phyloP scores from a whole-genome alignment of 2,329 filamentous ascomycete genomes.

The Arachnomyces sp. region DNA sequence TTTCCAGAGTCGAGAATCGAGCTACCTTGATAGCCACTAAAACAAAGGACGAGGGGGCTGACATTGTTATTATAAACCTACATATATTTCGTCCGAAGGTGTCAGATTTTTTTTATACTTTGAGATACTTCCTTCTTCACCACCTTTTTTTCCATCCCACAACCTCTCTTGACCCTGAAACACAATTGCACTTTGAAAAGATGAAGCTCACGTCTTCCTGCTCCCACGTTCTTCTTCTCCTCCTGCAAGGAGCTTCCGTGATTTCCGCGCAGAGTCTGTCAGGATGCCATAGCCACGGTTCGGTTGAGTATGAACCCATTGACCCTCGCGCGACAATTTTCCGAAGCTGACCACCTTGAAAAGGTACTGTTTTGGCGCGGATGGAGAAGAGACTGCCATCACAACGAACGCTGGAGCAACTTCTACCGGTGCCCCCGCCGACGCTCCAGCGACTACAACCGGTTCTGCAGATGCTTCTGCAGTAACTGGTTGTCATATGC shows the following conservation, averaged over 20 bases:
- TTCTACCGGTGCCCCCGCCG: conserved; percentile 13
- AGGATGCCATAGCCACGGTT: conserved; percentile 25
- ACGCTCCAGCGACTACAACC: conserved; percentile 22
- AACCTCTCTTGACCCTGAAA: too few species aligned
- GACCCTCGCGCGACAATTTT: neutral
- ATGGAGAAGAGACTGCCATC: conserved; percentile 22
- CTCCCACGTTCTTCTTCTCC: neutral
- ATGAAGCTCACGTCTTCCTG: too few species aligned
- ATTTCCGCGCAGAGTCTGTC: conserved; percentile 15
- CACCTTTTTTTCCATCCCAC: too few species aligned
- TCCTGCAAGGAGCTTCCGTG: neutral
- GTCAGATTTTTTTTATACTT: too few species aligned
- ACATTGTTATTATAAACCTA: too few species aligned
- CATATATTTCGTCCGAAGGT: too few species aligned
- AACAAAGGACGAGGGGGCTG: too few species aligned
- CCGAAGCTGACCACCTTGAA: neutral
- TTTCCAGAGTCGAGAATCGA: too few species aligned
- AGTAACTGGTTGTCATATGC: conserved; percentile 47
- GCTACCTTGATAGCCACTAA: too few species aligned
- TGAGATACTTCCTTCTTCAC: too few species aligned
- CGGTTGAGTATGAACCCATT: conserved; percentile 18
- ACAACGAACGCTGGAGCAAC: conserved; percentile 14
- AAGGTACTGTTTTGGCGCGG: conserved; percentile 22
- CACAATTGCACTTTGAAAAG: too few species aligned
- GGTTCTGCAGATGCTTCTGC: conserved; percentile 34